These are phyloP conservation scores for Chaetothyriales sp. DNA, from an alignment of 2,329 filamentous ascomycete species.

Conservation along the genomic window DNA sequence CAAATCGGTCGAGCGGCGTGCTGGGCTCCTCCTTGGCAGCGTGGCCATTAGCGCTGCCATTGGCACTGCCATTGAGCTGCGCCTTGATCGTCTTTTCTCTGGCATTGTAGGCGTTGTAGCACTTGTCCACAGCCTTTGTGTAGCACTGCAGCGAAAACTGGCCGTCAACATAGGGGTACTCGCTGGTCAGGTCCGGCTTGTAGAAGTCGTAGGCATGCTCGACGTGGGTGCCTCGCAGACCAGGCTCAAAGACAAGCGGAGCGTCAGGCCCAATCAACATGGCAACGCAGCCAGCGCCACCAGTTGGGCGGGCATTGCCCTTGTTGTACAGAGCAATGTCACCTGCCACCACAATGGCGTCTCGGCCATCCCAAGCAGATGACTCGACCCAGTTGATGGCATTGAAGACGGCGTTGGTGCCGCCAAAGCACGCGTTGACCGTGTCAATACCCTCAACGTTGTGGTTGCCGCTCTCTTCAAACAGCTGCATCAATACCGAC, in stretches of 20 bases:
- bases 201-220: conserved; percentile 79
- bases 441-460: conserved; percentile 74
- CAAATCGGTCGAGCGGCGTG: conserved; percentile 60
- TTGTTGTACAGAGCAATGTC: conserved; percentile 79
- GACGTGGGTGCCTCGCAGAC: conserved; percentile 67
- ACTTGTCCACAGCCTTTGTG: conserved; percentile 61
- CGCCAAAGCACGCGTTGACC: conserved; percentile 68
- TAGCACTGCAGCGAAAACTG: conserved; percentile 75
- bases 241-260: conserved; percentile 60
- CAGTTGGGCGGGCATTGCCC: conserved; percentile 65
- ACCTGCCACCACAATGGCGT: conserved; percentile 64
- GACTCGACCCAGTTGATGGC: conserved; percentile 74
- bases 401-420: conserved; percentile 75
- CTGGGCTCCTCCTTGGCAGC: conserved; percentile 27
- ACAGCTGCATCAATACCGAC: conserved; percentile 75
- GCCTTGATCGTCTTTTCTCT: conserved; percentile 49
- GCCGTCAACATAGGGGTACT: conserved; percentile 74
- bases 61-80: conserved; percentile 21
- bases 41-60: conserved; percentile 33
- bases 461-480: conserved; percentile 56
- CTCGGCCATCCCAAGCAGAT: conserved; percentile 70
- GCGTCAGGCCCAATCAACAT: conserved; percentile 66
- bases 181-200: conserved; percentile 76
- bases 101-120: conserved; percentile 67
- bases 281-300: conserved; percentile 64